These are phyloP conservation scores for Globisporangium alternatum DNA, from an alignment of 352 stramenopile genomes.

Conservation along the genomic window DNA sequence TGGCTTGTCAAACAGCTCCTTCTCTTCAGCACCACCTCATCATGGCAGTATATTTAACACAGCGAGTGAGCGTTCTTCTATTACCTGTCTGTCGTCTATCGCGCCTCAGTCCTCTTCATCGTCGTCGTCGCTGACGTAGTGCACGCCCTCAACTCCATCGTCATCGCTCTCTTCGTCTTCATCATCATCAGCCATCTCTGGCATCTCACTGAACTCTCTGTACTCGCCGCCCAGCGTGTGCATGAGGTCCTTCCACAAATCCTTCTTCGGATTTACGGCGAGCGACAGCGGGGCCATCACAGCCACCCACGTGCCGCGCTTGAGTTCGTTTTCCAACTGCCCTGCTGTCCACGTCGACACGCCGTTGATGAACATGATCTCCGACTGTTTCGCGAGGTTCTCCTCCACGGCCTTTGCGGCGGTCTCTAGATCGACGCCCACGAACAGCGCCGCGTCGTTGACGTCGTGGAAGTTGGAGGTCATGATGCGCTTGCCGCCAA, in stretches of 20 bases:
- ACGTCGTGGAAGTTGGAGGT: conserved; percentile 42
- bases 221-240: conserved; percentile 63
- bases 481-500: conserved; percentile 56
- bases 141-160: conserved; percentile 19
- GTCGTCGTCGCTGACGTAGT: conserved; percentile 12
- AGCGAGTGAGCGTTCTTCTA: conserved; percentile 18
- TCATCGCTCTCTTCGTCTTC: conserved; percentile 29
- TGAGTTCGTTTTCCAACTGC: conserved; percentile 71
- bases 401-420: conserved; percentile 58
- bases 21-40: neutral
- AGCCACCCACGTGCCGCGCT: conserved; percentile 65
- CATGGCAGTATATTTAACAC: neutral
- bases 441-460: conserved; percentile 51
- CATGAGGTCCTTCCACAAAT: conserved; percentile 78
- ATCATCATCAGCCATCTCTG: conserved; percentile 44
- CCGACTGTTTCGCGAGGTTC: conserved; percentile 43
- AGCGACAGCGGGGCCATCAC: conserved; percentile 72
- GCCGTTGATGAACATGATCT: conserved; percentile 80
- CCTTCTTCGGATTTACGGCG: conserved; percentile 54
- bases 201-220: conserved; percentile 66
- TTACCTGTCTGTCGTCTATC: conserved; percentile 15
- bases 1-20: too few relatives aligned
- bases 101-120: conserved; percentile 12
- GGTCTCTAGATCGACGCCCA: conserved; percentile 62
- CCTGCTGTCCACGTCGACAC: conserved; percentile 66